phyloP scores from a whole-genome alignment of 352 stramenopile genomes.

The Thalassiosira livingstoniorum region DNA sequence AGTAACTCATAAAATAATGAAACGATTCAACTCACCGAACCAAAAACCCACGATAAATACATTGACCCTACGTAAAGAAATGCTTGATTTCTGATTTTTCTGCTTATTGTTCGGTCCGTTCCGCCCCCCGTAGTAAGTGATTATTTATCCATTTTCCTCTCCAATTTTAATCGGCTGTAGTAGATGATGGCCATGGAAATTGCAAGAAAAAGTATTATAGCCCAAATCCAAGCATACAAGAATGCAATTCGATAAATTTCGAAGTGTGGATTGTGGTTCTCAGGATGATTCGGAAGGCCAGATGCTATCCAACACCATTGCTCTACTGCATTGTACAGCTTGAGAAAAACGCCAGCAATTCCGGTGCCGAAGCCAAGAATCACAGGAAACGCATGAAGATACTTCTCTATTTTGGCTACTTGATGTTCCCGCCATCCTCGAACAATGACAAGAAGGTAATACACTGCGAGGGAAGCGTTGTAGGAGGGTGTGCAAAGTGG shows the following conservation, averaged over 20 bases:
- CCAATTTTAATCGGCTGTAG: slow-evolving; percentile 10
- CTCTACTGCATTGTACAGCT: slow-evolving; percentile 35
- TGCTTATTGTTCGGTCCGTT: slow-evolving; percentile 9
- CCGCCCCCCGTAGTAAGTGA: neutral
- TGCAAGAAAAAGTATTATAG: slow-evolving; percentile 26
- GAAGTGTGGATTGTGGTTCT: slow-evolving; percentile 22
- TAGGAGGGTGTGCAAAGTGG: slow-evolving; percentile 34
- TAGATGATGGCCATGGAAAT: slow-evolving; percentile 31
- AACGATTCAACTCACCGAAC: neutral
- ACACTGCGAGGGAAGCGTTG: slow-evolving; percentile 53
- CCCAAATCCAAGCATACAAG: slow-evolving; percentile 26
- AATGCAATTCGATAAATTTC: slow-evolving; percentile 29
- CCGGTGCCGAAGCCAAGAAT: slow-evolving; percentile 25
- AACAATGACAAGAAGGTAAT: slow-evolving; percentile 61
- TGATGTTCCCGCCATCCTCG: slow-evolving; percentile 40
- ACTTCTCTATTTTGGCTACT: slow-evolving; percentile 20
- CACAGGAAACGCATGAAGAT: slow-evolving; percentile 28
- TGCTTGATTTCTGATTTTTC: slow-evolving; percentile 40
- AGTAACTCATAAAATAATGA: neutral
- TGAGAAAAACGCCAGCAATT: slow-evolving; percentile 21
- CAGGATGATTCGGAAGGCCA: slow-evolving; percentile 17
- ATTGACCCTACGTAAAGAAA: slow-evolving; percentile 20
- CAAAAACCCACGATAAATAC: slow-evolving; percentile 26
- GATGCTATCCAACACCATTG: slow-evolving; percentile 40
- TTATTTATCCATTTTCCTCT: slow-evolving; percentile 26